Percentiles rank a stretch among this genome's conserved stretches.
Conservation (phyloP, 768 basidiomycete genomes). For the Tricholoma furcatifolium region DNA sequence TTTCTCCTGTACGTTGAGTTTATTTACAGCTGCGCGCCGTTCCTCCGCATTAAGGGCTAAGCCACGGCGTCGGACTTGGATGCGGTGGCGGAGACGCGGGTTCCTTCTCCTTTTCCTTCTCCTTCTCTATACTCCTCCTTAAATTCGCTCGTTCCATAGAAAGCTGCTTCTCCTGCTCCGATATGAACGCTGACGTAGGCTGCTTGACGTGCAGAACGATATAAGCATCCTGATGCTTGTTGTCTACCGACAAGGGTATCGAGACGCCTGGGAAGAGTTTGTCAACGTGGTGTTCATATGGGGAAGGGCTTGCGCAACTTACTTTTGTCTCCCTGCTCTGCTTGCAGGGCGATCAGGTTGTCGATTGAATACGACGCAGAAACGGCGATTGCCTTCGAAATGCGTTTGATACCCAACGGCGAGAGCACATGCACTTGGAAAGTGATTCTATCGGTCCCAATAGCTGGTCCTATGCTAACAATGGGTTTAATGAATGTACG, state of each 20-base stretch:
- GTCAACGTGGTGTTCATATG: not conserved
- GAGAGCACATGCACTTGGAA: constrained; percentile 10
- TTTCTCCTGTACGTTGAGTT: too few species aligned
- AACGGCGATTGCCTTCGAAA: constrained; percentile 7
- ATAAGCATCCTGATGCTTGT: not conserved
- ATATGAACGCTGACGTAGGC: constrained; percentile 7
- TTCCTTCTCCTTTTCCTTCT: not conserved
- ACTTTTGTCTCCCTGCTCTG: constrained; percentile 8
- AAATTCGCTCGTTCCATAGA: not conserved
- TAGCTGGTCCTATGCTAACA: constrained; percentile 14
- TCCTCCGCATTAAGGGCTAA: too few species aligned
- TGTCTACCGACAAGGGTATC: not conserved
- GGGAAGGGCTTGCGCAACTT: not conserved
- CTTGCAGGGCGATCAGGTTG: constrained; percentile 11
- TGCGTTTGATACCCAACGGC: not conserved
- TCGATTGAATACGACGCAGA: constrained; percentile 14
- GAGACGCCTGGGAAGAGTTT: not conserved
- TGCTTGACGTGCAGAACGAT: constrained; percentile 3
- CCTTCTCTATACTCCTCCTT: not conserved
- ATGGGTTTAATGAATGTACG: not conserved
- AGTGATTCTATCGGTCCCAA: constrained; percentile 10
- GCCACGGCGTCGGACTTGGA: too few species aligned
- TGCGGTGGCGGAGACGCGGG: too few species aligned
- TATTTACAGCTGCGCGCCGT: too few species aligned
- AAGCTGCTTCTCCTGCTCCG: constrained; percentile 1